phyloP scores from a whole-genome alignment of 2,329 filamentous ascomycete species.

The Diplocarpon rosae region DNA sequence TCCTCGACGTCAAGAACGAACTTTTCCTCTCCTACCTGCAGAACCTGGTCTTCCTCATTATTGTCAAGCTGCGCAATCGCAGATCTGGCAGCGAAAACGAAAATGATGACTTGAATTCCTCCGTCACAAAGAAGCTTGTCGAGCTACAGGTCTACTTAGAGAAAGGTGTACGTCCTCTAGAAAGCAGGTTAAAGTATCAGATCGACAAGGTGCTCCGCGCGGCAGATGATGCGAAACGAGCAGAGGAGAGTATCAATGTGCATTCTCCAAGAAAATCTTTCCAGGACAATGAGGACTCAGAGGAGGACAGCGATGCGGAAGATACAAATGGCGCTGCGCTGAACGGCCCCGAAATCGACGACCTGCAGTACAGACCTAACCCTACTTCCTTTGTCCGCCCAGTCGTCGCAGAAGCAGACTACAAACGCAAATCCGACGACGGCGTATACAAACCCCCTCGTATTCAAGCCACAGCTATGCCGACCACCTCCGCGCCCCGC shows the following conservation, averaged over 20 bases:
- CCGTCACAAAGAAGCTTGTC: slow-evolving; percentile 75
- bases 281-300: slow-evolving; percentile 16
- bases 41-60: slow-evolving; percentile 78
- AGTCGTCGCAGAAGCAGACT: slow-evolving; percentile 16
- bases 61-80: slow-evolving; percentile 63
- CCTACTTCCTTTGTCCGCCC: slow-evolving; percentile 33
- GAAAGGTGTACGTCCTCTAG: slow-evolving; percentile 80
- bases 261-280: slow-evolving; percentile 8
- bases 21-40: slow-evolving; percentile 94
- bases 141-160: slow-evolving; percentile 89
- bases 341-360: slow-evolving; percentile 35
- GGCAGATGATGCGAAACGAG: slow-evolving; percentile 49
- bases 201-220: slow-evolving; percentile 89
- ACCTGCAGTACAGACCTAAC: slow-evolving; percentile 53
- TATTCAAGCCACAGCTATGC: slow-evolving; percentile 79
- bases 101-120: slow-evolving; percentile 40
- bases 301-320: slow-evolving; percentile 27
- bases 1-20: slow-evolving; percentile 94
- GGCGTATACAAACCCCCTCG: slow-evolving; percentile 83
- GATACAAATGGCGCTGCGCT: slow-evolving; percentile 16
- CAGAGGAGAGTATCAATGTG: slow-evolving; percentile 30
- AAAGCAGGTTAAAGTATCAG: slow-evolving; percentile 86
- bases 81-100: slow-evolving; percentile 28
- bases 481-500: slow-evolving; percentile 36
- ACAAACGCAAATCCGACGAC: slow-evolving; percentile 34